Base-by-base conservation (phyloP, 23 red algal genomes). In the Cyanidium caldarium region DNA sequence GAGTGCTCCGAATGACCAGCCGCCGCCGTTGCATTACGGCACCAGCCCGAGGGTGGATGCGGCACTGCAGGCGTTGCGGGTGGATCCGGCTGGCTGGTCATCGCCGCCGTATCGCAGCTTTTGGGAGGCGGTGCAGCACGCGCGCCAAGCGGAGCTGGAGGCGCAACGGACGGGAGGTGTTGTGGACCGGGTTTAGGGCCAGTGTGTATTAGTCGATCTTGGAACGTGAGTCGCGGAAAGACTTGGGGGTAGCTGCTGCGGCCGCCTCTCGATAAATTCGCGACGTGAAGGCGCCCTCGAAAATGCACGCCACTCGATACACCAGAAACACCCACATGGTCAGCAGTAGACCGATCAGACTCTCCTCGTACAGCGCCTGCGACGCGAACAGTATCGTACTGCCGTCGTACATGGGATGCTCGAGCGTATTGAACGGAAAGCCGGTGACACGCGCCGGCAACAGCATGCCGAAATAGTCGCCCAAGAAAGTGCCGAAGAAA, bases 331-430 rank as follows among this genome's bases (percentile, higher is more conserved):
- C 72, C 82, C 82, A 87, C 34, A 61, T 30, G 31, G 90, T 38
- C 0, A 95, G 72, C 1, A 95, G 40, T 44, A 95, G 43, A 40
- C 90, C 90, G 2, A 79, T 70, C 28, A 75, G 79, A 26, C 70
- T 79, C 37, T 30, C 31, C 31, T 95, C 79, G 67, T 77, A 7
- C 37, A 95, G 29, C 0, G 90, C 90, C 44, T 79, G 78, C 33
- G 73, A 73, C 33, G 84, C 43, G 40, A 95, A 95, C 3, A 84
- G 40, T 58, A 95, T 14, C 46, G 82, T 80, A 25, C 81, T 77
- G 35, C 90, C 90, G 35, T 95, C 90, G 61, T 95, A 95, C 90
- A 95, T 95, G 13, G 90, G 90, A 45, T 87, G 69, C 19, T 67
- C 58, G 38, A 70, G 78, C 19, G 65, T 19, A 38, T 71, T 81